A percentile compares a stretch with the other conserved stretches of the same genome.
phyloP scores from a whole-genome alignment of 306 rosid species.

The Medicago ruthenica region DNA sequence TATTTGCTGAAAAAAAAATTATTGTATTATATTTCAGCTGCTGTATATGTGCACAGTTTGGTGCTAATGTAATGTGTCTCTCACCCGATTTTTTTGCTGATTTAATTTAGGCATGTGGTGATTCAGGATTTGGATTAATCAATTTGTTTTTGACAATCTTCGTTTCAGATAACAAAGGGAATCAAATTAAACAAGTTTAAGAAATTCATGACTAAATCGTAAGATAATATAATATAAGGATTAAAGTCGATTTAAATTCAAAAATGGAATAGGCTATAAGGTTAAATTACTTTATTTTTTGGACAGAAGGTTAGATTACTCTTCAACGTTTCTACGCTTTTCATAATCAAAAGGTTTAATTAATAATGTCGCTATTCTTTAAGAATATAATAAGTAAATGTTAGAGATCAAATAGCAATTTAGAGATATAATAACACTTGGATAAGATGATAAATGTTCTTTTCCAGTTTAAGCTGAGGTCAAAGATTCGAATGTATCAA shows the following conservation, averaged over 20 bases:
- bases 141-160: not conserved
- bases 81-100: not conserved
- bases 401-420: no score
- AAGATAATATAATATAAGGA: not conserved
- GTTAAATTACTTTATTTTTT: no score
- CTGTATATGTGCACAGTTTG: constrained; percentile 12
- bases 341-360: constrained; percentile 4
- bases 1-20: no score
- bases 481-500: no score
- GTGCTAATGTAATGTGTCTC: constrained; percentile 2
- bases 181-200: not conserved
- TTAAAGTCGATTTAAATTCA: not conserved
- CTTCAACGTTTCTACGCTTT: constrained; percentile 20
- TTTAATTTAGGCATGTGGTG: not conserved
- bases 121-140: constrained; percentile 14
- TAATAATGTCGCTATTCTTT: no score
- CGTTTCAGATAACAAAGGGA: not conserved
- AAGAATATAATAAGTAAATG: no score
- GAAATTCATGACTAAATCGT: not conserved
- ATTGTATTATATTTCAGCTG: no score
- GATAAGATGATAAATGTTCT: no score
- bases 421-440: no score
- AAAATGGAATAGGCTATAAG: not conserved
- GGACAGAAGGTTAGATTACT: not conserved
- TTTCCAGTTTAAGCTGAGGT: no score